These are phyloP conservation scores for Alternaria longipes DNA, from an alignment of 2,329 filamentous ascomycete species.

Conservation along the genomic window DNA sequence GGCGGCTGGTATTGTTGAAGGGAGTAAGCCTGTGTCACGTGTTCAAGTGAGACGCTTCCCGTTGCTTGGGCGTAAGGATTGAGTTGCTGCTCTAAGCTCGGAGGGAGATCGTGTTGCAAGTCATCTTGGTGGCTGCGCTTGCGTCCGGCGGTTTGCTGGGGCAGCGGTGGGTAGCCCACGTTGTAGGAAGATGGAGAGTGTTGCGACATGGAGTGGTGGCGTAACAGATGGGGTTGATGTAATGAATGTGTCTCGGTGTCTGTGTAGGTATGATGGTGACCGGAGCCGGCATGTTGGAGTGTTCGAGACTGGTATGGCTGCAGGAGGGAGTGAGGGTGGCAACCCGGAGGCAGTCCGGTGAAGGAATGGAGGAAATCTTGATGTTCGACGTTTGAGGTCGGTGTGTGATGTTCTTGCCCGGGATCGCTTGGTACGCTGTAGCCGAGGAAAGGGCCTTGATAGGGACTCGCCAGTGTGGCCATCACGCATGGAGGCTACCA, in stretches of 20 bases:
- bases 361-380: slow-evolving; percentile 53
- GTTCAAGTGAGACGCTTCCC: slow-evolving; percentile 51
- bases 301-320: slow-evolving; percentile 50
- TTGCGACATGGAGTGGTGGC: slow-evolving; percentile 50
- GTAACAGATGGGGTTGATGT: slow-evolving; percentile 48
- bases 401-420: slow-evolving; percentile 53
- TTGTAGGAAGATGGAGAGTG: slow-evolving; percentile 50
- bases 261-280: slow-evolving; percentile 50
- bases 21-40: slow-evolving; percentile 50
- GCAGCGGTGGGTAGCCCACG: slow-evolving; percentile 45
- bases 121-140: slow-evolving; percentile 57
- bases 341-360: slow-evolving; percentile 46
- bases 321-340: slow-evolving; percentile 47
- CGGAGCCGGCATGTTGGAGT: slow-evolving; percentile 50
- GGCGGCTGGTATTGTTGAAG: slow-evolving; percentile 48
- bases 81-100: slow-evolving; percentile 53
- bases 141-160: slow-evolving; percentile 44
- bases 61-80: slow-evolving; percentile 50
- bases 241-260: slow-evolving; percentile 51
- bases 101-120: slow-evolving; percentile 50
- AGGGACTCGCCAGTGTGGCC: slow-evolving; percentile 60
- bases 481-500: slow-evolving; percentile 62
- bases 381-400: slow-evolving; percentile 54
- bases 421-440: slow-evolving; percentile 56
- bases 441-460: slow-evolving; percentile 59